Evolutionary conservation across 805 yeast species (phyloP).

Genomic region (Candida broadrunensis): DNA sequence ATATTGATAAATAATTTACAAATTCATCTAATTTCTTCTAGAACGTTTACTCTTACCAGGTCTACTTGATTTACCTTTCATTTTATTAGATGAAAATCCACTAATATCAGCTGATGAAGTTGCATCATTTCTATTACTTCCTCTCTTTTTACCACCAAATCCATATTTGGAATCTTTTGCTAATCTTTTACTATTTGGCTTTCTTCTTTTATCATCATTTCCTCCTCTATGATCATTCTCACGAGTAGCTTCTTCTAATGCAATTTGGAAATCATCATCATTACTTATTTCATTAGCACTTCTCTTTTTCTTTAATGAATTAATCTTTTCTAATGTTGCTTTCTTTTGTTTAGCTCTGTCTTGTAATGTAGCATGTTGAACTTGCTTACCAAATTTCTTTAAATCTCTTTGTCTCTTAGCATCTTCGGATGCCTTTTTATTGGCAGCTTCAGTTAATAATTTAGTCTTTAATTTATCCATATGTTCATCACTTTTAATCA

Average conservation of each 20-base stretch:
- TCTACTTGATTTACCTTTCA: constrained; percentile 39
- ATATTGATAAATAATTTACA: not conserved
- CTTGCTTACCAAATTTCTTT: constrained; percentile 97
- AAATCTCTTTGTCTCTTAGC: constrained; percentile 92
- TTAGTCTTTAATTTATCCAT: constrained; percentile 90
- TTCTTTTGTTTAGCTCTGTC: constrained; percentile 91
- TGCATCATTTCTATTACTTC: constrained; percentile 69
- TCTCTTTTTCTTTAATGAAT: constrained; percentile 87
- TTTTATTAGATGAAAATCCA: constrained; percentile 52
- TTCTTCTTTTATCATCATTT: constrained; percentile 47
- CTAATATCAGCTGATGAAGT: constrained; percentile 66
- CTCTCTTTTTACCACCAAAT: constrained; percentile 74
- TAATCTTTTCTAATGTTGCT: constrained; percentile 86
- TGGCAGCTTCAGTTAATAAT: constrained; percentile 73
- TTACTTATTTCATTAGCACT: constrained; percentile 66
- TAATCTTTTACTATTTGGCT: constrained; percentile 61
- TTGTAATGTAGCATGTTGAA: constrained; percentile 88
- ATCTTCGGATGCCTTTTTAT: constrained; percentile 87
- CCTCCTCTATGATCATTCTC: constrained; percentile 21
- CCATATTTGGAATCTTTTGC: constrained; percentile 78
- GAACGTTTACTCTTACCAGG: constrained; percentile 44
- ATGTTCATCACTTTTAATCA: constrained; percentile 97
- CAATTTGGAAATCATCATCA: constrained; percentile 80
- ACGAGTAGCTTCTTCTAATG: constrained; percentile 81
- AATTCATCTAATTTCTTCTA: constrained; percentile 17